phyloP scores from a whole-genome alignment of 768 basidiomycete genomes.

The Tylopilus sp. region DNA sequence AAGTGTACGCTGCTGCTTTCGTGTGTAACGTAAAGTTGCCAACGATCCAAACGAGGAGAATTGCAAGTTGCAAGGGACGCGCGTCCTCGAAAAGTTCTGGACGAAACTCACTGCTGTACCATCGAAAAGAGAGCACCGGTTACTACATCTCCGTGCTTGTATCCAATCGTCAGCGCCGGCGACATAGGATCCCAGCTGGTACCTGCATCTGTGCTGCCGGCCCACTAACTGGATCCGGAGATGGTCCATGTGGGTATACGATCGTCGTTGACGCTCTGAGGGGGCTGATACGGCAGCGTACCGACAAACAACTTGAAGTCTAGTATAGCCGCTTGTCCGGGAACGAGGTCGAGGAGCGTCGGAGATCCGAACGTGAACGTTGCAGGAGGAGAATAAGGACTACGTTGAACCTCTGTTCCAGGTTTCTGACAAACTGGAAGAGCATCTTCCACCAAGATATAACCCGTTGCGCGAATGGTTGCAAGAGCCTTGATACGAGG shows the following conservation, averaged over 20 bases:
- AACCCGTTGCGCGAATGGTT: conserved; percentile 48
- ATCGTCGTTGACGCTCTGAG: conserved; percentile 56
- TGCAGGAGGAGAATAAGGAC: conserved; percentile 63
- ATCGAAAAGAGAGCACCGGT: conserved; percentile 54
- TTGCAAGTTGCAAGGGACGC: conserved; percentile 36
- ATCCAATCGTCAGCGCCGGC: conserved; percentile 53
- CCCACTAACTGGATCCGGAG: conserved; percentile 33
- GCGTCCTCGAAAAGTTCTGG: conserved; percentile 42
- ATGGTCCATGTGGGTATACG: conserved; percentile 66
- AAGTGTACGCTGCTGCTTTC: neutral
- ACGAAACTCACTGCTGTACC: conserved; percentile 37
- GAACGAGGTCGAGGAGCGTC: conserved; percentile 31
- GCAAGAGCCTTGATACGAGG: conserved; percentile 53
- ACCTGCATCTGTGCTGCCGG: neutral
- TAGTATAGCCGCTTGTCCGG: conserved; percentile 55
- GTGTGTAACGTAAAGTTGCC: conserved; percentile 48
- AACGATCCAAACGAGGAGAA: conserved; percentile 48
- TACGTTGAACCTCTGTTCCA: conserved; percentile 28
- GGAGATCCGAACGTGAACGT: conserved; percentile 51
- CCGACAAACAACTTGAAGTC: conserved; percentile 54
- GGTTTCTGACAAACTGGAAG: conserved; percentile 50
- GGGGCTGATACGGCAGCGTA: conserved; percentile 43
- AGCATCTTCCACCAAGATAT: conserved; percentile 49
- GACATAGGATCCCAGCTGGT: neutral
- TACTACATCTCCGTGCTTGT: conserved; percentile 51